phyloP scores from a whole-genome alignment of 2,329 filamentous ascomycete genomes.

The Penicillium carneum region DNA sequence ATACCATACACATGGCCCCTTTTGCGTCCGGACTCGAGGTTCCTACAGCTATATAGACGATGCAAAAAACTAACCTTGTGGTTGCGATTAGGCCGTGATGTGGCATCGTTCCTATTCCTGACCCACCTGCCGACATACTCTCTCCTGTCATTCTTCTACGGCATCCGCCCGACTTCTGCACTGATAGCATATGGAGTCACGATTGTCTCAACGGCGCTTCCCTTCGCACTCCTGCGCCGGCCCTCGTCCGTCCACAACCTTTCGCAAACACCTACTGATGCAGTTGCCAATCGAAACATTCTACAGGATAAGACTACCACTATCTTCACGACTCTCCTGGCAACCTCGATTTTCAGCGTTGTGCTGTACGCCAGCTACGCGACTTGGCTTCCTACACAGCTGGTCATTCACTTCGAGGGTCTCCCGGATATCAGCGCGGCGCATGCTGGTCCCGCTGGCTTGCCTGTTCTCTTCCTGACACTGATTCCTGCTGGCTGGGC shows the following conservation, averaged over 20 bases:
- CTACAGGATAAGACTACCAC: conserved; percentile 69
- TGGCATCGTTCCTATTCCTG: conserved; percentile 70
- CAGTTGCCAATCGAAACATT: conserved; percentile 69
- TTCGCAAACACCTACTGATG: conserved; percentile 52
- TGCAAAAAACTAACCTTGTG: conserved; percentile 12
- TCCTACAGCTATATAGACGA: background rate
- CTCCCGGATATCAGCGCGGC: conserved; percentile 73
- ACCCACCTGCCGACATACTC: conserved; percentile 78
- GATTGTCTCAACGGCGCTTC: conserved; percentile 71
- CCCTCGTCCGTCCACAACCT: conserved; percentile 69
- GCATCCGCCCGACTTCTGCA: conserved; percentile 67
- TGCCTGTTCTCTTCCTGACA: conserved; percentile 56
- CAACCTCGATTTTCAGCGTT: conserved; percentile 77
- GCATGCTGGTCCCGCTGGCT: conserved; percentile 66
- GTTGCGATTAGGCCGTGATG: conserved; percentile 64
- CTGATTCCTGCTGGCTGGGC: conserved; percentile 75
- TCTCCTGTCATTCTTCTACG: conserved; percentile 80
- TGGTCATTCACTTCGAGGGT: conserved; percentile 78
- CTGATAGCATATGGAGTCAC: conserved; percentile 71
- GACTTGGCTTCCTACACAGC: conserved; percentile 72
- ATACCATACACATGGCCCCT: background rate
- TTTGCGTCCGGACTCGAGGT: background rate
- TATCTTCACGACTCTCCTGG: conserved; percentile 70
- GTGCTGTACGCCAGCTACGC: conserved; percentile 72
- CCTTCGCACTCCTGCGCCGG: conserved; percentile 76